Evolutionary conservation across 139 green algal species (phyloP).

Genomic region (Chlamydomonas sp.): DNA sequence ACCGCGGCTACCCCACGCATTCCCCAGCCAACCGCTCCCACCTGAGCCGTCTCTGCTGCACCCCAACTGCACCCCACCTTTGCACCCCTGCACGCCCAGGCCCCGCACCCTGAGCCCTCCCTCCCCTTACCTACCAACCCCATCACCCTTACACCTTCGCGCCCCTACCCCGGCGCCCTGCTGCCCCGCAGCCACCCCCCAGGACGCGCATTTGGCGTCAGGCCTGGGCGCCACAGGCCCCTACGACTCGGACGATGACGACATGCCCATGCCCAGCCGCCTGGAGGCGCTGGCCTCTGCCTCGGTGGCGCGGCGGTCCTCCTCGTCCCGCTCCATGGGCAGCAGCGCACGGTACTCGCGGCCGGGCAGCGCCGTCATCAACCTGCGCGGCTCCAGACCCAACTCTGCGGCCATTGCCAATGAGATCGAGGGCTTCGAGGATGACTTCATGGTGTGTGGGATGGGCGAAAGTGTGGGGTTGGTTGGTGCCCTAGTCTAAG

Average conservation of each 20-base stretch:
- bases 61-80: no score
- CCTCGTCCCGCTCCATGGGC: constrained; percentile 9
- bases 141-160: no score
- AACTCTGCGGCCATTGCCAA: constrained; percentile 67
- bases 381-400: constrained; percentile 64
- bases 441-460: constrained; percentile 66
- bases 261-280: constrained; percentile 48
- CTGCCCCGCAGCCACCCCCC: background rate
- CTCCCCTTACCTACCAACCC: no score
- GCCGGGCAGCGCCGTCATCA: constrained; percentile 47
- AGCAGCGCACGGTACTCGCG: constrained; percentile 38
- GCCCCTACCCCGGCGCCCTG: no score
- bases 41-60: no score
- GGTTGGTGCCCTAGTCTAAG: background rate
- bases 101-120: no score
- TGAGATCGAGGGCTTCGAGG: constrained; percentile 73
- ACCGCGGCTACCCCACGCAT: no score
- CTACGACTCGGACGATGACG: constrained; percentile 34
- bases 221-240: background rate
- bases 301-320: no score
- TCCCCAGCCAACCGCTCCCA: no score
- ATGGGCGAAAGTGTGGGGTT: no score
- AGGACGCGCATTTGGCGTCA: no score
- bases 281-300: constrained; percentile 43
- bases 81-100: no score